A percentile compares a stretch with the other conserved stretches of the same genome.
Conservation (phyloP, 2,329 filamentous ascomycete species). For the Penicillium sp. region DNA sequence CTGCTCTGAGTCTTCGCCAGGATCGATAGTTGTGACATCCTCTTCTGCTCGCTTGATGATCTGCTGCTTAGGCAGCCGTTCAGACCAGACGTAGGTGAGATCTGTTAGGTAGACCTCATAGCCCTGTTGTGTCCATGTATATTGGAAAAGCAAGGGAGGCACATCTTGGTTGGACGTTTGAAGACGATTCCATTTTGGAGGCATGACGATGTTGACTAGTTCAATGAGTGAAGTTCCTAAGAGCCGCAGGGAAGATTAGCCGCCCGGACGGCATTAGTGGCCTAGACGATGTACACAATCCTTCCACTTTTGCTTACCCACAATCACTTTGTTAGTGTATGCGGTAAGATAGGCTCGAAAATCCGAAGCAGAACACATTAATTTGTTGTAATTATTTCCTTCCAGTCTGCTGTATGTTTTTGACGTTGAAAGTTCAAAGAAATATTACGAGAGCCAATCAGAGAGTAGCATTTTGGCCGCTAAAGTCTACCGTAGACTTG, state of each 20-base stretch:
- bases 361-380: no score
- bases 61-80: slow-evolving; percentile 47
- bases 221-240: slow-evolving; percentile 1
- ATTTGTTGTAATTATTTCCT: no score
- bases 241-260: slow-evolving; percentile 22
- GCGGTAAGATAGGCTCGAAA: no score
- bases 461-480: background rate
- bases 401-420: background rate
- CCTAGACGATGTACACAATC: background rate
- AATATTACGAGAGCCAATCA: background rate
- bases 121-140: slow-evolving; percentile 35
- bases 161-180: slow-evolving; percentile 23
- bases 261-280: slow-evolving; percentile 11
- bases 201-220: slow-evolving; percentile 27
- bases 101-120: slow-evolving; percentile 61
- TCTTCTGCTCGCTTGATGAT: slow-evolving; percentile 54
- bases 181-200: slow-evolving; percentile 40
- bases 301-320: background rate
- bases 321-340: no score
- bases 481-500: slow-evolving; percentile 3
- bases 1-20: slow-evolving; percentile 59
- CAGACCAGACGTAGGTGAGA: slow-evolving; percentile 60
- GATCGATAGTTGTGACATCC: slow-evolving; percentile 60
- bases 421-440: background rate
- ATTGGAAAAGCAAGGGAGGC: slow-evolving; percentile 45